phyloP scores from a whole-genome alignment of 2,329 filamentous ascomycete species.

The Alternaria hordeiaustralica region DNA sequence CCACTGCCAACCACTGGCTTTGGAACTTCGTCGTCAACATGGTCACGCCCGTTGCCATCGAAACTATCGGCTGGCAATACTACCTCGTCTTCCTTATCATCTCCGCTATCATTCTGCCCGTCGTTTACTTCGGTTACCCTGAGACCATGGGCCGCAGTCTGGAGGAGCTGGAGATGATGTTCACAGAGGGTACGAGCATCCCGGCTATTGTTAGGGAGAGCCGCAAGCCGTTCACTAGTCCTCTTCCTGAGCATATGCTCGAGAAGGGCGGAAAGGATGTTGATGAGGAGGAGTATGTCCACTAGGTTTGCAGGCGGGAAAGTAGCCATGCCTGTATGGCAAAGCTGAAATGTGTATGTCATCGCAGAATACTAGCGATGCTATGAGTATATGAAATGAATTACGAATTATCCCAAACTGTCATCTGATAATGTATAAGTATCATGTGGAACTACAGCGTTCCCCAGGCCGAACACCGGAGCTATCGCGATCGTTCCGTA shows the following conservation, averaged over 20 bases:
- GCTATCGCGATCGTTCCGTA: too few relatives aligned
- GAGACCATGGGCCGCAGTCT: constrained; percentile 59
- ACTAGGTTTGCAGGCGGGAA: too few relatives aligned
- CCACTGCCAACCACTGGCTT: constrained; percentile 60
- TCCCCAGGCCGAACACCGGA: too few relatives aligned
- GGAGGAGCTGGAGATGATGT: constrained; percentile 53
- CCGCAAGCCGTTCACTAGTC: constrained; percentile 20
- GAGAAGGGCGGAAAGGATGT: constrained; percentile 21
- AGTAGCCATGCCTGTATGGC: too few relatives aligned
- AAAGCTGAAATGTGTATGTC: neutral
- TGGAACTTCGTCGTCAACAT: constrained; percentile 47
- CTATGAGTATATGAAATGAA: neutral
- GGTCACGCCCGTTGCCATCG: constrained; percentile 52
- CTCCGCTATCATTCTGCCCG: constrained; percentile 53
- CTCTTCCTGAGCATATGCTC: constrained; percentile 8
- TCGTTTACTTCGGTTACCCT: constrained; percentile 56
- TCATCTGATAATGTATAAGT: too few relatives aligned
- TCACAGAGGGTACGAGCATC: constrained; percentile 47
- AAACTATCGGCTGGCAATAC: constrained; percentile 60
- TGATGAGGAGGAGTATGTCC: constrained; percentile 15
- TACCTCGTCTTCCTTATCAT: constrained; percentile 60
- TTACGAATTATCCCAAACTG: neutral
- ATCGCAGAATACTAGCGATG: neutral
- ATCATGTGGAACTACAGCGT: too few relatives aligned
- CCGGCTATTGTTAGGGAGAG: constrained; percentile 32